Evolutionary conservation across 805 yeast species (phyloP).

Genomic region (Scheffersomyces amazonensis): DNA sequence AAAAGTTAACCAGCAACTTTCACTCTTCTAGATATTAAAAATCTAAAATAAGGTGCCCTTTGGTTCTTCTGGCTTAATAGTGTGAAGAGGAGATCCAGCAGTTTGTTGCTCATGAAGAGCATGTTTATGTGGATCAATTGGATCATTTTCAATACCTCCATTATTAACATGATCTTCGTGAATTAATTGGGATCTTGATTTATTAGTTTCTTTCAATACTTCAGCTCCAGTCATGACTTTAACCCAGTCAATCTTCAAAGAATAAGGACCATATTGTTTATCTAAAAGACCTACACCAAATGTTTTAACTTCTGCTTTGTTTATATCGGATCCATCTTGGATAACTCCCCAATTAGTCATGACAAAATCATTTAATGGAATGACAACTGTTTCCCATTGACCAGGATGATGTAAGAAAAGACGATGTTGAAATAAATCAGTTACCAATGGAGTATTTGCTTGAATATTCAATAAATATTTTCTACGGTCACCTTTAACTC

Average conservation of each 20-base stretch:
- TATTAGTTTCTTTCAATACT: conserved; percentile 38
- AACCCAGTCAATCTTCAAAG: conserved; percentile 67
- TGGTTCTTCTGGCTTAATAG: conserved; percentile 27
- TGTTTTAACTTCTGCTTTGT: conserved; percentile 63
- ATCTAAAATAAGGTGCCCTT: conserved; percentile 29
- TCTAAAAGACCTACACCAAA: conserved; percentile 79
- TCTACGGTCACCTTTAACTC: conserved; percentile 72
- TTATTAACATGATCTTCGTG: conserved; percentile 3
- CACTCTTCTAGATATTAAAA: no score
- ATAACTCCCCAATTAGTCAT: conserved; percentile 78
- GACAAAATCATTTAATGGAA: conserved; percentile 76
- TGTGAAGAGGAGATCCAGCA: conserved; percentile 27
- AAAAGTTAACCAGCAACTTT: no score
- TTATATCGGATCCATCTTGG: conserved; percentile 51
- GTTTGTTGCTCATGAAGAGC: conserved; percentile 6
- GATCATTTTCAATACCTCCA: conserved; percentile 3
- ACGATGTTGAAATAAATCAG: conserved; percentile 82
- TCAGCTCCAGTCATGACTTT: conserved; percentile 63
- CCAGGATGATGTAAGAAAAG: conserved; percentile 69
- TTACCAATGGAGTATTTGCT: conserved; percentile 71
- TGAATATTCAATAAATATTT: conserved; percentile 79
- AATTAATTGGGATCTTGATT: conserved; percentile 15
- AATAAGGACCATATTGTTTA: conserved; percentile 72
- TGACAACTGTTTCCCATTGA: conserved; percentile 79
- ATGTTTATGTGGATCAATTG: conserved; percentile 4